Percentiles rank a stretch among this genome's conserved stretches.
phyloP scores from a whole-genome alignment of 169 alveolate species.

The Cryptosporidium felis region DNA sequence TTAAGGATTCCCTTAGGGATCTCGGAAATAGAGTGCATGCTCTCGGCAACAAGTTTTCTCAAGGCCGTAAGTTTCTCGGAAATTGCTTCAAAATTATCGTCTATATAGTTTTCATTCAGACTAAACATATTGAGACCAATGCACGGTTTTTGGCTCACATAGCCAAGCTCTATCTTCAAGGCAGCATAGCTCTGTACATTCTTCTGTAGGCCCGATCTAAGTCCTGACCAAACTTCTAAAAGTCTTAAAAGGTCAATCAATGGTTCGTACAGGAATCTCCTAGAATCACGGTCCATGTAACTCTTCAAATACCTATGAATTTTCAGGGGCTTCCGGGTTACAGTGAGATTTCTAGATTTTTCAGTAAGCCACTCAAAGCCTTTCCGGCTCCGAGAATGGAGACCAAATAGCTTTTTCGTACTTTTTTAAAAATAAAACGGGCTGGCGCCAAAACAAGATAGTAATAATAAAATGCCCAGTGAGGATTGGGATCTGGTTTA shows the following conservation, averaged over 20 bases:
- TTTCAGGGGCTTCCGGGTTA: no score
- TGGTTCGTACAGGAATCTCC: background rate
- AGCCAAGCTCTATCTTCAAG: constrained; percentile 5
- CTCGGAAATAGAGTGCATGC: background rate
- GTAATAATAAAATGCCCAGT: no score
- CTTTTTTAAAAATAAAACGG: no score
- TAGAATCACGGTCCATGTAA: background rate
- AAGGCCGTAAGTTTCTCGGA: background rate
- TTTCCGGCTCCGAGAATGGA: no score
- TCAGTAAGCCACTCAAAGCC: no score
- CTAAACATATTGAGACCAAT: background rate
- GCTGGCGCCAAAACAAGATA: no score
- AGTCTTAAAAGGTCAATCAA: constrained; percentile 41
- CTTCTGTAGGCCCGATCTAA: background rate
- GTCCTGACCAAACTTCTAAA: constrained; percentile 24
- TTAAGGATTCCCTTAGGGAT: background rate
- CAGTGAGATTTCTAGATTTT: no score
- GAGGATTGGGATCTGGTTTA: no score
- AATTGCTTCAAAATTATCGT: background rate
- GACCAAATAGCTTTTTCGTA: no score
- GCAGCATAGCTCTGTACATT: constrained; percentile 21
- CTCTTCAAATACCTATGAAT: no score
- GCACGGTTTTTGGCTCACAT: constrained; percentile 16
- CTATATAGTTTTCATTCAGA: constrained; percentile 9
- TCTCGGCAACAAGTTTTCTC: background rate